Conservation (phyloP, 2,329 filamentous ascomycete species). For the Epichloe gansuensis region DNA sequence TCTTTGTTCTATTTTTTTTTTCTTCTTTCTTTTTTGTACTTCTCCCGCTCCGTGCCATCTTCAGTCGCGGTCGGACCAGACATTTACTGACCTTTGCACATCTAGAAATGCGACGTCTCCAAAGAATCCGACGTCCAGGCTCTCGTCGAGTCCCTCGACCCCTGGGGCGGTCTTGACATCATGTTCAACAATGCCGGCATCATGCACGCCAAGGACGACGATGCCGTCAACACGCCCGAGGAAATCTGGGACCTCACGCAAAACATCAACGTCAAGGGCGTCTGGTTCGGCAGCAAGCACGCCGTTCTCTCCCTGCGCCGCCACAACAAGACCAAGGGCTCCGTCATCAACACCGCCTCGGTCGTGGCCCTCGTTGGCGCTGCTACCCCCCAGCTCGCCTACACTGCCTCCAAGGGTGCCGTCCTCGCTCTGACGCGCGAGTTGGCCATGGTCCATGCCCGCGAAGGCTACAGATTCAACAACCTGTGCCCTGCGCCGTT, state of each 20-base stretch:
- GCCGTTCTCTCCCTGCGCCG: conserved; percentile 70
- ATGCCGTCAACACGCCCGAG: conserved; percentile 74
- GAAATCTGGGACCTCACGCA: conserved; percentile 91
- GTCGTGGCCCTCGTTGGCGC: conserved; percentile 79
- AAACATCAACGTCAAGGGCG: conserved; percentile 91
- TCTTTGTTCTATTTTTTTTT: no score
- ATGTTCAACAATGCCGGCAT: conserved; percentile 98
- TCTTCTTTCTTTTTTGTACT: background rate
- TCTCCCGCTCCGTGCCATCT: background rate
- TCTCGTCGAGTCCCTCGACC: conserved; percentile 61
- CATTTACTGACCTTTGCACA: background rate
- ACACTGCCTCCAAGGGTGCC: conserved; percentile 88
- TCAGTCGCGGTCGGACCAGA: background rate
- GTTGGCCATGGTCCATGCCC: conserved; percentile 80
- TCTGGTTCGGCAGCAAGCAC: conserved; percentile 95
- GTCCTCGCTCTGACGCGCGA: conserved; percentile 84
- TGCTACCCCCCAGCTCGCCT: conserved; percentile 79
- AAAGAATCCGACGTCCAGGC: conserved; percentile 69
- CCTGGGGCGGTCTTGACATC: conserved; percentile 78
- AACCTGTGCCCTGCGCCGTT: conserved; percentile 78
- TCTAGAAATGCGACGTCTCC: conserved; percentile 56
- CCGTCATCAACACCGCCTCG: conserved; percentile 85
- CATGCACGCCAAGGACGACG: conserved; percentile 75
- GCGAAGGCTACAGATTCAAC: conserved; percentile 84
- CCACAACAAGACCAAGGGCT: conserved; percentile 64